A percentile compares a stretch with the other conserved stretches of the same genome.
Evolutionary conservation across 805 yeast species (phyloP).

Genomic region (Candida odintsovae): DNA sequence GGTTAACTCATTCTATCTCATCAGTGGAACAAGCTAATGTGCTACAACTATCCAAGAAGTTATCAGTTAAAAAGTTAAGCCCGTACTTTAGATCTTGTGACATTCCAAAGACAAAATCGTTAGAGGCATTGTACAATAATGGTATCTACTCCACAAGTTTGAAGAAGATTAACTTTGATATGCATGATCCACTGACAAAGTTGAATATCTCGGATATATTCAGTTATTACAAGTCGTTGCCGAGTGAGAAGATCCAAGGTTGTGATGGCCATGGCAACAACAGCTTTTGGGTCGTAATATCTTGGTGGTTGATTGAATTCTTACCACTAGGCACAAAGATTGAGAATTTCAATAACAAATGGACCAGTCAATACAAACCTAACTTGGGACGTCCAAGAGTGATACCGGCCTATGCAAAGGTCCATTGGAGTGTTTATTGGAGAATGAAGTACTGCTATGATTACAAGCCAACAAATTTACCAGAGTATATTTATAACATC

Average conservation of each 20-base stretch:
- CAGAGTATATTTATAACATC: conserved; percentile 27
- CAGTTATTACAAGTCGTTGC: conserved; percentile 16
- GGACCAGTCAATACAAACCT: conserved; percentile 47
- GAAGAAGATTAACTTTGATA: conserved; percentile 10
- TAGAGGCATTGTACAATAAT: conserved; percentile 11
- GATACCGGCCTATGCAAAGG: conserved; percentile 39
- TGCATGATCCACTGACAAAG: background rate
- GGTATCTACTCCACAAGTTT: conserved; percentile 15
- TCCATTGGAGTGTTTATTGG: conserved; percentile 67
- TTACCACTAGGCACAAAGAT: conserved; percentile 52
- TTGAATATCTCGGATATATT: conserved; percentile 7
- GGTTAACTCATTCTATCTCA: conserved; percentile 10
- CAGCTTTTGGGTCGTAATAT: conserved; percentile 21
- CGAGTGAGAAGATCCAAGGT: conserved; percentile 18
- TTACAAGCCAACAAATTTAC: conserved; percentile 42
- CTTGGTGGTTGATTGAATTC: conserved; percentile 61
- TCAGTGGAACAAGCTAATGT: conserved; percentile 7
- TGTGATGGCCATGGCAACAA: conserved; percentile 37
- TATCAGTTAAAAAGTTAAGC: conserved; percentile 2
- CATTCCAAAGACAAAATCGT: conserved; percentile 2
- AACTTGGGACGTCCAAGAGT: conserved; percentile 49
- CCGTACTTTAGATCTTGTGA: conserved; percentile 19
- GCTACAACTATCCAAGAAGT: conserved; percentile 7
- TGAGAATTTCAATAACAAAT: conserved; percentile 41
- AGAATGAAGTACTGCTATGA: conserved; percentile 40